Evolutionary conservation across 306 rosid species (phyloP), one percentile per base, ranked within the genome.

Genomic region (Vigna mungo): DNA sequence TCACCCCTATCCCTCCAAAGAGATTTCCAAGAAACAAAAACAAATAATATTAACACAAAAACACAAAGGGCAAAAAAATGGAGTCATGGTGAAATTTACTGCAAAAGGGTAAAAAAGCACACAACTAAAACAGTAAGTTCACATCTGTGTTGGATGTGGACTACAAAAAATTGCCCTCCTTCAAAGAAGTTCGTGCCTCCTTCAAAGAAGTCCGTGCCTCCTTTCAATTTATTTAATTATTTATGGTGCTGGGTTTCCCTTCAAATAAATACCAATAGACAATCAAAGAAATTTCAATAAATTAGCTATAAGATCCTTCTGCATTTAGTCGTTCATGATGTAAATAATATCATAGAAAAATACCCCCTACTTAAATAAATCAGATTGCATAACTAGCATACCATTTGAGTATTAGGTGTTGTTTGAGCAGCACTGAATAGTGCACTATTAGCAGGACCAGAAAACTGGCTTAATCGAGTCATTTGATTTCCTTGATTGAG

Each of bases 401-500:
- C 97, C 98, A 94, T 90, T 85, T 92, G 97, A 72, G 92, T 78
- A 86, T 87, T 92, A 55, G 92, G 81, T 54, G 97, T 88, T 46
- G 97, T 85, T 86, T 94, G 98, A 71, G 94, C 93, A 77, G 95
- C 95, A 86, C 88, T 94, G 72, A 85, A 94, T 78, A 92, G 72
- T n/a, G 95, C 91, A 83, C 75, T 92, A 81, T 92, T 92, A 27
- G 98, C 92, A 85, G 90, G 51, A 60, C 87, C 83, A 72, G 98
- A 81, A 85, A 94, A 92, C 88, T 92, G 97, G 81, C 85, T 71
- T 72, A 92, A 77, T 9, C 98, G 97, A 82, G 85, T 90, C 78
- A 94, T 85, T 80, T 92, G 97, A 83, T 86, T 94, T 89, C 98
- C 98, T 85, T 90, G 98, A 81, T 84, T 91, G 73, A 92, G 93